A percentile compares a stretch with the other conserved stretches of the same genome.
These are phyloP conservation scores for Guillardia theta DNA, from an alignment of 78 protist species.

Conservation along the genomic window DNA sequence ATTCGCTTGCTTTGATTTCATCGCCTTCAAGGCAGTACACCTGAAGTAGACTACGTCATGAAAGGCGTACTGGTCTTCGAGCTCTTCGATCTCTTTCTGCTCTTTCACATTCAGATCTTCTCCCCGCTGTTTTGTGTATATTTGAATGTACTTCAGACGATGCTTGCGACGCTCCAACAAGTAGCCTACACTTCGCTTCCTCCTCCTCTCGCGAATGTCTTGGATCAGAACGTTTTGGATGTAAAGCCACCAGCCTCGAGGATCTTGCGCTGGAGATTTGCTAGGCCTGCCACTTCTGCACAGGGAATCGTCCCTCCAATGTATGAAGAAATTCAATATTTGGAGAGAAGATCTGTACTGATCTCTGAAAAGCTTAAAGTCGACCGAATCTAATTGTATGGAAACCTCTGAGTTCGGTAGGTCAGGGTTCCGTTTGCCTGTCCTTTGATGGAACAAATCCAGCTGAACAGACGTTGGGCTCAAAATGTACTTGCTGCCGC, in stretches of 20 bases:
- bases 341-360: background rate
- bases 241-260: background rate
- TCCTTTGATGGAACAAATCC: no score
- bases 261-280: background rate
- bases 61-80: background rate
- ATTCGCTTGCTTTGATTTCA: no score
- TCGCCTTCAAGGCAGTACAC: background rate
- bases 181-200: background rate
- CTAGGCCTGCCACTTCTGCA: background rate
- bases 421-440: background rate
- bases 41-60: constrained; percentile 2
- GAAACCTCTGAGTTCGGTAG: background rate
- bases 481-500: background rate
- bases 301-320: background rate
- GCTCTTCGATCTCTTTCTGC: background rate
- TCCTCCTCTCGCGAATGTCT: background rate
- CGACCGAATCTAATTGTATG: background rate
- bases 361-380: background rate
- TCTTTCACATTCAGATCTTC: background rate
- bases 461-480: background rate
- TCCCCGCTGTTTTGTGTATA: background rate
- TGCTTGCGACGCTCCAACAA: background rate
- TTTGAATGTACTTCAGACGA: background rate
- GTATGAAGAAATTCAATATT: background rate
- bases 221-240: background rate